Evolutionary conservation across 2,329 filamentous ascomycete genomes (phyloP).

Genomic region (Parastagonospora nodorum): DNA sequence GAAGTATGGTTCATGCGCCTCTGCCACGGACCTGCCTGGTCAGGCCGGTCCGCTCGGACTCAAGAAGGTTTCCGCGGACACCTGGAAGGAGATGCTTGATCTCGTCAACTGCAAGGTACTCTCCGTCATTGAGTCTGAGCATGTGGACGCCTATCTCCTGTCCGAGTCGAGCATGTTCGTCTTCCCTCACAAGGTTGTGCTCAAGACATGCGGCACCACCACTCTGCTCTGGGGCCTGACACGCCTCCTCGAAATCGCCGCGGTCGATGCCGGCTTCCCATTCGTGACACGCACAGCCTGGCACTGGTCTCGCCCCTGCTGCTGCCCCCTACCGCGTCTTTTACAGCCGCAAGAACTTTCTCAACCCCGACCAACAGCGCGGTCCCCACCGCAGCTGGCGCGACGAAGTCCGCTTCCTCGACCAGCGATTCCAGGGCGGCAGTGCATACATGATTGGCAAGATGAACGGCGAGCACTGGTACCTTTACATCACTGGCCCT

Average conservation of each 20-base stretch:
- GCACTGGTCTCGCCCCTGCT: constrained; percentile 71
- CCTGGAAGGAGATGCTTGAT: constrained; percentile 96
- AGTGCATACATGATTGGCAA: constrained; percentile 99
- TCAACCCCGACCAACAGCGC: constrained; percentile 92
- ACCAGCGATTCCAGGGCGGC: constrained; percentile 87
- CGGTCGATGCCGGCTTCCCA: constrained; percentile 85
- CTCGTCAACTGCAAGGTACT: constrained; percentile 98
- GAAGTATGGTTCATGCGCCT: constrained; percentile 97
- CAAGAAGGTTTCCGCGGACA: constrained; percentile 81
- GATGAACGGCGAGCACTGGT: constrained; percentile 99
- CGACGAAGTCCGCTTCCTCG: constrained; percentile 89
- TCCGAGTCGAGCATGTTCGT: constrained; percentile 99
- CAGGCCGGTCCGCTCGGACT: constrained; percentile 75
- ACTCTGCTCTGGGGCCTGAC: constrained; percentile 88
- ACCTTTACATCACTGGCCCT: constrained; percentile 93
- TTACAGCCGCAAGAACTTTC: constrained; percentile 98
- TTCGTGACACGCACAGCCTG: constrained; percentile 71
- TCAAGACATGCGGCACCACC: constrained; percentile 98
- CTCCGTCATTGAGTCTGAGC: constrained; percentile 89
- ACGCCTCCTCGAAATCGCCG: constrained; percentile 90
- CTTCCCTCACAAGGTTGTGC: constrained; percentile 98
- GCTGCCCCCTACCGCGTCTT: constrained; percentile 95
- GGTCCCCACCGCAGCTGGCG: constrained; percentile 98
- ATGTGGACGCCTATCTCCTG: constrained; percentile 93
- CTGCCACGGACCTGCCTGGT: constrained; percentile 72